Conservation (phyloP, 2,329 filamentous ascomycete genomes). For the Triangularia verruculosa region DNA sequence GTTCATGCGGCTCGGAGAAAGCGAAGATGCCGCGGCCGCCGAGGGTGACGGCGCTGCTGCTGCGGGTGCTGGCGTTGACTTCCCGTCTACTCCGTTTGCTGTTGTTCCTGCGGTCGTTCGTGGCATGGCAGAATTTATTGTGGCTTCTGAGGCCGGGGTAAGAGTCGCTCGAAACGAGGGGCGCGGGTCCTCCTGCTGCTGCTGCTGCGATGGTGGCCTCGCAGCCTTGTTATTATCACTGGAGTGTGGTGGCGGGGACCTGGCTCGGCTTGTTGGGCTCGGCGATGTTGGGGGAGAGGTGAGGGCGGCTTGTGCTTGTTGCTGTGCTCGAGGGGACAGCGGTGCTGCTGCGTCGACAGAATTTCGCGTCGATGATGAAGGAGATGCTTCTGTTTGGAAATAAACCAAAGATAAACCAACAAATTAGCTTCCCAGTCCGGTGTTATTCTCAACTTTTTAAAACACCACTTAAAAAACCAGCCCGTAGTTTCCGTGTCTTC, state of each 20-base stretch:
- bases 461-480: not conserved
- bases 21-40: conserved; percentile 11
- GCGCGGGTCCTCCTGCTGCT: conserved; percentile 23
- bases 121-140: conserved; percentile 34
- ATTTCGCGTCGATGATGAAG: conserved; percentile 2
- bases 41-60: conserved; percentile 19
- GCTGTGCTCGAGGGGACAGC: conserved; percentile 2
- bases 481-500: not conserved
- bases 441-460: not conserved
- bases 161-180: conserved; percentile 32
- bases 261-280: not conserved
- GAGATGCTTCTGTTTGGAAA: conserved; percentile 4
- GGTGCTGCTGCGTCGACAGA: not conserved
- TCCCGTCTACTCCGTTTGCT: conserved; percentile 34
- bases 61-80: conserved; percentile 17
- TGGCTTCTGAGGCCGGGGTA: conserved; percentile 39
- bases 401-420: not conserved
- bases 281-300: not conserved
- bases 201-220: too few species aligned
- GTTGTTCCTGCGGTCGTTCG: conserved; percentile 30
- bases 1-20: conserved; percentile 34
- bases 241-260: conserved; percentile 13
- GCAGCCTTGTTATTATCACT: conserved; percentile 8
- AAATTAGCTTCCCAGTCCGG: not conserved
- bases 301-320: conserved; percentile 16